Conservation (phyloP, 2,329 filamentous ascomycete genomes). For the Ploettnerulaceae sp. region DNA sequence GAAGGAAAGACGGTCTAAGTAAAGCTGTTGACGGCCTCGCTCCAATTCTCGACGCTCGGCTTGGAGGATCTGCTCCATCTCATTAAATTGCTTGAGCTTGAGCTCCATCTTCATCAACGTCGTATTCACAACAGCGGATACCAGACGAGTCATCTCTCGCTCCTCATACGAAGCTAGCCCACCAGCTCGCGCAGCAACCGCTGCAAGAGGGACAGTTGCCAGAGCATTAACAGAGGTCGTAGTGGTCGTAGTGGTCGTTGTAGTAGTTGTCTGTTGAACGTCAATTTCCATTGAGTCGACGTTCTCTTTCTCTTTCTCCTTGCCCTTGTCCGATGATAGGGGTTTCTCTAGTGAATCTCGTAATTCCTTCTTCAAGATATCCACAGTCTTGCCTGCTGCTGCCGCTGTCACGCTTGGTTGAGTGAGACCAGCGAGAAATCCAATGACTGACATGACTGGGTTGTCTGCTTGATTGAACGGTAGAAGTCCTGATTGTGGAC, state of each 20-base stretch:
- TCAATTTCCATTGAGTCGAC: conserved; percentile 62
- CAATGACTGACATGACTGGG: conserved; percentile 92
- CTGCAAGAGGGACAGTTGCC: conserved; percentile 76
- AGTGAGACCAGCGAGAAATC: conserved; percentile 85
- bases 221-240: conserved; percentile 46
- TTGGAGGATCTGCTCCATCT: conserved; percentile 89
- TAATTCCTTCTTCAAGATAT: conserved; percentile 76
- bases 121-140: conserved; percentile 87
- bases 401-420: conserved; percentile 88
- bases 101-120: conserved; percentile 94
- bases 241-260: conserved; percentile 46
- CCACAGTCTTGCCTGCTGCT: conserved; percentile 81
- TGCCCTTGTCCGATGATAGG: conserved; percentile 50
- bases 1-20: conserved; percentile 86
- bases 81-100: conserved; percentile 92
- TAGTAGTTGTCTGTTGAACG: conserved; percentile 44
- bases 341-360: conserved; percentile 70
- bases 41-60: conserved; percentile 92
- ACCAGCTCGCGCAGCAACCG: conserved; percentile 78
- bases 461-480: conserved; percentile 93
- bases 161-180: conserved; percentile 94
- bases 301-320: conserved; percentile 47
- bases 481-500: conserved; percentile 70
- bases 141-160: conserved; percentile 89
- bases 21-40: conserved; percentile 84